Conservation (phyloP, 805 yeast species). For the Candida maris region DNA sequence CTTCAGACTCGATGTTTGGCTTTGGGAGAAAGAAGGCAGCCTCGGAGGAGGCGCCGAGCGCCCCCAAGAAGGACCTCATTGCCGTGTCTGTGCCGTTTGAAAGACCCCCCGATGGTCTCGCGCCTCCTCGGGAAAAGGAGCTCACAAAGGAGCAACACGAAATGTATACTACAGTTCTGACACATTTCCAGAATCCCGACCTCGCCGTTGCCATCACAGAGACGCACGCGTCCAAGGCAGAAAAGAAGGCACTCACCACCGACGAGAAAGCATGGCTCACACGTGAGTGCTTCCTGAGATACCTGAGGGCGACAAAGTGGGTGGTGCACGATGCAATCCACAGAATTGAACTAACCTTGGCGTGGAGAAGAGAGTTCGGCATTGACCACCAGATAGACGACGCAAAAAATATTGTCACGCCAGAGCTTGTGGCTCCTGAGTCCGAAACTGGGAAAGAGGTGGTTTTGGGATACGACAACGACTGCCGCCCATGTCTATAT, state of each 20-base stretch:
- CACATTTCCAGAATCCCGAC: constrained; percentile 55
- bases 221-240: constrained; percentile 31
- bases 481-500: constrained; percentile 87
- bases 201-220: constrained; percentile 50
- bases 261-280: constrained; percentile 90
- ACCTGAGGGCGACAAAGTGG: constrained; percentile 95
- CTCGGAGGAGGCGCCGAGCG: constrained; percentile 2
- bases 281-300: constrained; percentile 84
- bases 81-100: constrained; percentile 49
- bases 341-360: constrained; percentile 71
- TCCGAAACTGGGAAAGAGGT: constrained; percentile 92
- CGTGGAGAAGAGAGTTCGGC: constrained; percentile 95
- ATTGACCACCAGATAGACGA: constrained; percentile 46
- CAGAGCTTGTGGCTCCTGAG: constrained; percentile 57
- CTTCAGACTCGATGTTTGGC: constrained; percentile 21
- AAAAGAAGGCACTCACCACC: constrained; percentile 35
- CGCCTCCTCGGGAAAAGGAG: constrained; percentile 44
- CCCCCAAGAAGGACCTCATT: constrained; percentile 16
- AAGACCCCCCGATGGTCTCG: constrained; percentile 46
- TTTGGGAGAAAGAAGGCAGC: constrained; percentile 26
- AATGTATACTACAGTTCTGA: constrained; percentile 60
- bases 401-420: constrained; percentile 45
- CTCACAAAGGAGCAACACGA: constrained; percentile 53
- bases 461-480: constrained; percentile 85
- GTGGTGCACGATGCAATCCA: constrained; percentile 61